Percentiles rank a stretch among this genome's conserved stretches.
Evolutionary conservation across 495 filamentous ascomycete species (phyloP).

Genomic region (Chaetomium tenue): DNA sequence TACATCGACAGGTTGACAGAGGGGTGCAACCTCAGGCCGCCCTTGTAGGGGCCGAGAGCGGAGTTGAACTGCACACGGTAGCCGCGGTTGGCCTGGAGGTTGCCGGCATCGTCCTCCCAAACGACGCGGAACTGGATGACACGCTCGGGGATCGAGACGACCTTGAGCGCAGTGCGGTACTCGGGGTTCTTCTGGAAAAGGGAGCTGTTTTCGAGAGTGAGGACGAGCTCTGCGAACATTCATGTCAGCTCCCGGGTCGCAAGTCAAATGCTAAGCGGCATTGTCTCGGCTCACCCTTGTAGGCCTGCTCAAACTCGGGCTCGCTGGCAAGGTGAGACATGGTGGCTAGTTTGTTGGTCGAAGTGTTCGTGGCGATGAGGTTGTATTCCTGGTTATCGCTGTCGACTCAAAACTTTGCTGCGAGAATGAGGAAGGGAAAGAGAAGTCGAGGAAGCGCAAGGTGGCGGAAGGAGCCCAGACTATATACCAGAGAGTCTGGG

Average conservation of each 20-base stretch:
- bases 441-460: conserved; percentile 11
- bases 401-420: conserved; percentile 17
- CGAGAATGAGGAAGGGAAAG: conserved; percentile 17
- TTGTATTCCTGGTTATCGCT: conserved; percentile 18
- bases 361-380: background rate
- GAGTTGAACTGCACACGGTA: conserved; percentile 99
- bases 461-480: conserved; percentile 14
- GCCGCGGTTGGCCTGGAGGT: conserved; percentile 91
- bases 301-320: conserved; percentile 99
- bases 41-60: conserved; percentile 97
- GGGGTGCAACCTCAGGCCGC: conserved; percentile 93
- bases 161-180: conserved; percentile 83
- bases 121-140: conserved; percentile 95
- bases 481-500: conserved; percentile 23
- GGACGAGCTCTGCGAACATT: conserved; percentile 70
- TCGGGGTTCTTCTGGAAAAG: conserved; percentile 94
- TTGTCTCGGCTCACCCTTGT: conserved; percentile 64
- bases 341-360: conserved; percentile 27
- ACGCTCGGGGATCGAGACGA: conserved; percentile 91
- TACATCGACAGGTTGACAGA: conserved; percentile 90
- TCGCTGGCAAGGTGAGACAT: conserved; percentile 87
- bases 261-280: background rate
- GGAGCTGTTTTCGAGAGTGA: conserved; percentile 87
- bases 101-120: conserved; percentile 90
- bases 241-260: conserved; percentile 12